phyloP scores from a whole-genome alignment of 345 rosid species.

The Euphorbia peplus region DNA sequence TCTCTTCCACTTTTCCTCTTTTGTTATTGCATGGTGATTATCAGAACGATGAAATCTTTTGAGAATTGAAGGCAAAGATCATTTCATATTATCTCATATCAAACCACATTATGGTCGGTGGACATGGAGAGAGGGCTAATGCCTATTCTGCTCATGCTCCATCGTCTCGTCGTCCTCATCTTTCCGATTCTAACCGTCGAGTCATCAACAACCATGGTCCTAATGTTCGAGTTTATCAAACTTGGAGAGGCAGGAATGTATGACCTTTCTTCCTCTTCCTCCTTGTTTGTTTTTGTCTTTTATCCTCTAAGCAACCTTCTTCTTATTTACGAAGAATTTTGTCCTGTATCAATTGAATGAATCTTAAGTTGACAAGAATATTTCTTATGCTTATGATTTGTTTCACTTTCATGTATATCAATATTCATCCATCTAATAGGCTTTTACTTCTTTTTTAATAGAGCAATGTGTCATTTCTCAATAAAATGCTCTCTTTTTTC shows the following conservation, averaged over 20 bases:
- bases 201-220: constrained; percentile 27
- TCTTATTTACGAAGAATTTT: too few species aligned
- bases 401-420: too few species aligned
- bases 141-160: constrained; percentile 28
- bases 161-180: constrained; percentile 14
- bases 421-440: not conserved
- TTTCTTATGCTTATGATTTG: too few species aligned
- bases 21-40: not conserved
- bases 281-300: not conserved
- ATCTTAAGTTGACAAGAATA: too few species aligned
- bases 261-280: not conserved
- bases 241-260: constrained; percentile 72
- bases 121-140: constrained; percentile 4
- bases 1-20: not conserved
- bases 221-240: constrained; percentile 49
- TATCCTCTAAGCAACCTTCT: not conserved
- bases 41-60: not conserved
- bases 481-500: not conserved
- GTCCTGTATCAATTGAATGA: too few species aligned
- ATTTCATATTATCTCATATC: too few species aligned
- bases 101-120: not conserved
- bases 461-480: not conserved
- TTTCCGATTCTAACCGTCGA: constrained; percentile 39
- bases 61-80: not conserved
- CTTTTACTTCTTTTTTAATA: not conserved